A percentile compares a stretch with the other conserved stretches of the same genome.
Conservation (phyloP, 768 basidiomycete species). For the Omphalotus guepiniiformis region DNA sequence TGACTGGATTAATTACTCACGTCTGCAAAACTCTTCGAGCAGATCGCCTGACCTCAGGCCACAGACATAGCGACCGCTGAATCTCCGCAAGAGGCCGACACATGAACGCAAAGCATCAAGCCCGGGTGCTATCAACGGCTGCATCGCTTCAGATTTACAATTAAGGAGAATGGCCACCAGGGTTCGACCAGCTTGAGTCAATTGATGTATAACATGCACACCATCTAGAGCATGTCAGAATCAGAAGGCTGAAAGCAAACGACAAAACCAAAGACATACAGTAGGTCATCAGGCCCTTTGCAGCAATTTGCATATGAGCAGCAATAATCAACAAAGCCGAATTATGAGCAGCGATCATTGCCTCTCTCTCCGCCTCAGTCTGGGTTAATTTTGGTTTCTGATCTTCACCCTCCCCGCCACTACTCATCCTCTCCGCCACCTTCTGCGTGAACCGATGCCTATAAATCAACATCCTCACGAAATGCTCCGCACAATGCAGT, state of each 20-base stretch:
- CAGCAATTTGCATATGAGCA: slow-evolving; percentile 79
- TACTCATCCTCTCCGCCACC: slow-evolving; percentile 62
- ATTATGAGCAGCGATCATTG: slow-evolving; percentile 70
- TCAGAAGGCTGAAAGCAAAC: not conserved
- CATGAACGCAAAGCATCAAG: slow-evolving; percentile 86
- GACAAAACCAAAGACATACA: slow-evolving; percentile 52
- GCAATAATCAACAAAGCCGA: slow-evolving; percentile 80
- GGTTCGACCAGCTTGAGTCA: slow-evolving; percentile 91
- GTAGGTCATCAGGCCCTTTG: slow-evolving; percentile 91
- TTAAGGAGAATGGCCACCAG: slow-evolving; percentile 84
- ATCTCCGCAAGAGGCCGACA: slow-evolving; percentile 80
- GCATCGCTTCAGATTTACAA: slow-evolving; percentile 76
- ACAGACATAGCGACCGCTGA: slow-evolving; percentile 90
- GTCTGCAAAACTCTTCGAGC: slow-evolving; percentile 92
- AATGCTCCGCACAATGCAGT: slow-evolving; percentile 83
- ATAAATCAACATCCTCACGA: slow-evolving; percentile 83
- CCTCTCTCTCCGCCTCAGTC: slow-evolving; percentile 69
- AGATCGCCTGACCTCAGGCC: slow-evolving; percentile 88
- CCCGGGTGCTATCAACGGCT: slow-evolving; percentile 74
- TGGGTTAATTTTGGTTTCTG: slow-evolving; percentile 25
- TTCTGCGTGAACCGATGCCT: slow-evolving; percentile 80
- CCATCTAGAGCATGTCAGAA: slow-evolving; percentile 55
- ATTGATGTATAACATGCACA: slow-evolving; percentile 92
- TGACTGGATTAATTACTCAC: slow-evolving; percentile 35
- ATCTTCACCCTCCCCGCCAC: slow-evolving; percentile 38